phyloP scores from a whole-genome alignment of 1,284 basidiomycete genomes.

The Fomes fomentarius region DNA sequence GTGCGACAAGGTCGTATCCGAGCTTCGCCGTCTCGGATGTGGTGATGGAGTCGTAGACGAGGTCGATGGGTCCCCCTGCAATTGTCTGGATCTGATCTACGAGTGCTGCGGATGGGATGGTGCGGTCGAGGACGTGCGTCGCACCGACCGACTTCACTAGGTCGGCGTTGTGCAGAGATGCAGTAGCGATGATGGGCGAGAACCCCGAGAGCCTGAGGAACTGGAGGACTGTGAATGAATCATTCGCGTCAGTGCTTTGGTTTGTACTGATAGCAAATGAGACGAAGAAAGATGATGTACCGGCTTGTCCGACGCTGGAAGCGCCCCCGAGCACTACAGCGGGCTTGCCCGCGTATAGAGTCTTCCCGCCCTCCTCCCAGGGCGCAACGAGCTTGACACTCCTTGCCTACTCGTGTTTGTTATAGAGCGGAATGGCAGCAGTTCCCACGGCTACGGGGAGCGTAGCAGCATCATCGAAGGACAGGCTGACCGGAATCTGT shows the following conservation, averaged over 20 bases:
- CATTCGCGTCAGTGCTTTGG: no score
- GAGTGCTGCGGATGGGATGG: constrained; percentile 20
- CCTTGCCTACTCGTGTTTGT: constrained; percentile 8
- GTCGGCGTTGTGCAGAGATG: constrained; percentile 36
- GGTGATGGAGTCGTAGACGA: constrained; percentile 34
- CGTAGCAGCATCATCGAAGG: constrained; percentile 26
- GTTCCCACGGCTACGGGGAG: constrained; percentile 28
- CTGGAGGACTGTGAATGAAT: constrained; percentile 34
- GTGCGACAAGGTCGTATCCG: constrained; percentile 30
- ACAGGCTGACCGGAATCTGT: constrained; percentile 1
- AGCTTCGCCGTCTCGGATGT: constrained; percentile 13
- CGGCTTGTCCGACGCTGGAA: constrained; percentile 37
- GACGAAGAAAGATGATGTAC: constrained; percentile 34
- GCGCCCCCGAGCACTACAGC: constrained; percentile 40
- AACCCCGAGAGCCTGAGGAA: constrained; percentile 39
- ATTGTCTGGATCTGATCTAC: constrained; percentile 21
- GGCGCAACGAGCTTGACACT: constrained; percentile 10
- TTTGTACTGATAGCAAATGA: neutral
- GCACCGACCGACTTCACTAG: constrained; percentile 40
- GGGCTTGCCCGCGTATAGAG: constrained; percentile 35
- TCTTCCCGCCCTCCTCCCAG: constrained; percentile 30
- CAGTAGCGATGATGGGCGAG: constrained; percentile 38
- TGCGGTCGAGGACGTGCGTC: constrained; percentile 39
- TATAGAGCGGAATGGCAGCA: constrained; percentile 18
- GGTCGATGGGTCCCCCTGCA: constrained; percentile 20